Evolutionary conservation across 169 alveolate species (phyloP), one percentile per base, ranked within the genome.

Genomic region (Eimeria sp.): DNA sequence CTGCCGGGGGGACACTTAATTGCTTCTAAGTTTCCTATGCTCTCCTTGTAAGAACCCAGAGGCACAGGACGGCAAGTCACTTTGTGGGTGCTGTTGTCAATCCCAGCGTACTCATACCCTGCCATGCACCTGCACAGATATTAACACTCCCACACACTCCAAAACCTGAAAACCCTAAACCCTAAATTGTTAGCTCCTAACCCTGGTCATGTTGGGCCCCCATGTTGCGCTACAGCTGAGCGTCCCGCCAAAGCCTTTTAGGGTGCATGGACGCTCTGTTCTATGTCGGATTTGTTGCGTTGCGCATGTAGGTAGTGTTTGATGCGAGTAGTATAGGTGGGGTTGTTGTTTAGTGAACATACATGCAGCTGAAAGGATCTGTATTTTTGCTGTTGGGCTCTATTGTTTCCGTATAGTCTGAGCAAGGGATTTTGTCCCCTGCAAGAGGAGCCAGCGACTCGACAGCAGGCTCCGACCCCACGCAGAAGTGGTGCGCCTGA

Each of bases 1-100:
- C 98, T 97, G n/a, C 98, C 98, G 16, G 92, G 27, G 14, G 99
- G 98, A 40, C 99, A 98, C 30, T 96, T 88, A 25, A 65, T 84
- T 5, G 98, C 98, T 22, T 61, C 57, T 43, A 94, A 84, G 83
- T 98, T 97, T 54, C 98, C 98, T 83, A 97, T 65, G 58, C 95
- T 89, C 90, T 96, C 98, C 89, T 98, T 98, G 80, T 96, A 97
- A 13, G 97, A 96, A 18, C 96, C 96, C 86, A 92, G 82, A 5
- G 96, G 96, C 47, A 97, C 97, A 25, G 96, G 97, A 22, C 83
- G 95, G 95, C 98, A 97, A 61, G 91, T 63, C 87, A 95, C 92
- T 34, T 95, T 61, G 58, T 40, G 22, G 34, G 96, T 72, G 58
- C 34, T 14, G 22, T 80, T n/a, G 76, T 92, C 95, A 22, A 90